These are phyloP conservation scores for Botrytis fragariae DNA, from an alignment of 2,329 filamentous ascomycete species.

Conservation along the genomic window DNA sequence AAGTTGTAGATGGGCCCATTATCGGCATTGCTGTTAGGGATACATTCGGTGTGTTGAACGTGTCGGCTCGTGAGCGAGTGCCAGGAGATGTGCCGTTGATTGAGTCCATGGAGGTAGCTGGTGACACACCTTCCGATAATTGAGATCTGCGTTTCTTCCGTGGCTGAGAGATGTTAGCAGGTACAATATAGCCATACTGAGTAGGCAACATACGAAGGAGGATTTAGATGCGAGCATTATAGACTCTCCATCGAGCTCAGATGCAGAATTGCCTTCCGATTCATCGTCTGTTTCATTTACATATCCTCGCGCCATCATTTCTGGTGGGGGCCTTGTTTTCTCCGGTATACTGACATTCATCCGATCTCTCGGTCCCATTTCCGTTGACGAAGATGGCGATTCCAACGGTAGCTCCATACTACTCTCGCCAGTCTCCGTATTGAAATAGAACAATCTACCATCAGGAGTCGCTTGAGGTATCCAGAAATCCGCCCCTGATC, in stretches of 20 bases:
- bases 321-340: constrained; percentile 82
- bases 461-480: constrained; percentile 95
- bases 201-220: constrained; percentile 58
- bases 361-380: constrained; percentile 83
- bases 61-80: constrained; percentile 56
- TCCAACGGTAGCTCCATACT: constrained; percentile 94
- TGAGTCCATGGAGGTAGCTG: constrained; percentile 88
- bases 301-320: constrained; percentile 83
- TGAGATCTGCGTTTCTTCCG: constrained; percentile 62
- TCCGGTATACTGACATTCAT: constrained; percentile 87
- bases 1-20: constrained; percentile 45
- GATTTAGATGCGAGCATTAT: constrained; percentile 66
- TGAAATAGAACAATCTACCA: constrained; percentile 94
- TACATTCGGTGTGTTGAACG: constrained; percentile 50
- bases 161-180: constrained; percentile 44
- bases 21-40: constrained; percentile 43
- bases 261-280: constrained; percentile 78
- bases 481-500: constrained; percentile 94
- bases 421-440: constrained; percentile 92
- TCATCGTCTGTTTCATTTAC: constrained; percentile 87
- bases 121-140: constrained; percentile 67
- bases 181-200: constrained; percentile 12
- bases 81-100: constrained; percentile 67
- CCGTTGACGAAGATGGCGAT: constrained; percentile 74
- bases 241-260: constrained; percentile 77